Base-by-base conservation (phyloP, 306 rosid species). In the Trifolium dubium region DNA sequence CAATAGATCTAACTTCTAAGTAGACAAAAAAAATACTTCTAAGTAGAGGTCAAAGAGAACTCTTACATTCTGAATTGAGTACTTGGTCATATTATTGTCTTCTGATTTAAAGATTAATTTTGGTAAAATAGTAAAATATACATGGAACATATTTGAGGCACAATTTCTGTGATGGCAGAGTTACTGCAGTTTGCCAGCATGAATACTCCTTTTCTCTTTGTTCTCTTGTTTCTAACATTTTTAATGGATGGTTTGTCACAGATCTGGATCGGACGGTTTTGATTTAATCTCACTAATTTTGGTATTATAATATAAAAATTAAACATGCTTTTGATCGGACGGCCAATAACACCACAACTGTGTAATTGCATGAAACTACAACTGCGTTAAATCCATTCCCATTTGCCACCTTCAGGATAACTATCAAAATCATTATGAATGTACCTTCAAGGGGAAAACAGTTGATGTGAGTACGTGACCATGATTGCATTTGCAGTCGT, bases 81-180 rank as follows among this genome's bases (percentile, higher is more conserved):
- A 8, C 59, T 43, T 40, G 67, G 12, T 55, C 50, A 12, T 62
- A 29, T 46, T 49, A 49, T 29, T 7, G 60, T 34, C 40, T 64
- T 63, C 44, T 23, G 69, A 31, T 77, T 72, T 55, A 56, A 44
- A 78, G 75, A 67, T 65, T 64, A 63, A 71, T 64, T 73, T 81
- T 75, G 64, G 18, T 44, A 8, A 30, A 76, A 64, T 43, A 5
- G 67, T 68, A 51, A 60, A 35, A 67, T 74, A 72, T 74, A 51
- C 64, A 80, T 62, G 1, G 10, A 68, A 69, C 46, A 28, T 77
- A 28, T 18, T 68, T 66, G 56, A 32, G 34, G 29, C 37, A 8
- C 10, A 13, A 3, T 23, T 69, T 35, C 3, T 62, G 61, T n/a
- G 35, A 56, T 56, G 62, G 30, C 59, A 23, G 8, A 43, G 53